A percentile compares a stretch with the other conserved stretches of the same genome.
phyloP scores from a whole-genome alignment of 2,329 filamentous ascomycete species.

The Aureobasidium vineae region DNA sequence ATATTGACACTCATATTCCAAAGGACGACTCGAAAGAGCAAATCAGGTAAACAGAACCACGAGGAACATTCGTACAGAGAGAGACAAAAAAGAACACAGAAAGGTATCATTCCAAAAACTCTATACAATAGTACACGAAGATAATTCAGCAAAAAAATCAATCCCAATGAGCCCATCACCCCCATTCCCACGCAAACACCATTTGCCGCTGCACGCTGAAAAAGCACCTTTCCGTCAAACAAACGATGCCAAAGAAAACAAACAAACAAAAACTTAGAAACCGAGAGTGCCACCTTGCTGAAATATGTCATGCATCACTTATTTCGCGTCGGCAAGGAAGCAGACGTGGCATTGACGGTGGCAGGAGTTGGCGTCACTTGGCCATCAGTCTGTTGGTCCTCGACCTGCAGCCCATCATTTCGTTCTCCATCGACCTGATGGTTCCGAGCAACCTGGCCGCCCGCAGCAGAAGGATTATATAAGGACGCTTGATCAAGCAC shows the following conservation, averaged over 20 bases:
- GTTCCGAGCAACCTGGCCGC: background rate
- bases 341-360: background rate
- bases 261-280: background rate
- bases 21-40: too few species aligned
- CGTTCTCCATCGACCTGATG: background rate
- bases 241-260: background rate
- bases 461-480: background rate
- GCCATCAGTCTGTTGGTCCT: background rate
- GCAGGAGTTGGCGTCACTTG: background rate
- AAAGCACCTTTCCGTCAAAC: background rate
- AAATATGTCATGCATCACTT: background rate
- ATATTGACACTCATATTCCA: too few species aligned
- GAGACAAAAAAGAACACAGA: background rate
- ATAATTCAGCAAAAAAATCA: background rate
- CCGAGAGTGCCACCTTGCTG: too few species aligned
- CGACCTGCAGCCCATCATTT: background rate
- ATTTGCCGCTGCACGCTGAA: background rate
- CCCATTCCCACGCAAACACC: background rate
- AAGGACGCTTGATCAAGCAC: slow-evolving; percentile 30
- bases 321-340: background rate
- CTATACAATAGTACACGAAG: slow-evolving; percentile 1
- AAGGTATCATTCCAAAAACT: background rate
- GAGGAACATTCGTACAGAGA: background rate
- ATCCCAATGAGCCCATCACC: background rate
- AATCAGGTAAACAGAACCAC: too few species aligned